Evolutionary conservation across 768 basidiomycete species (phyloP).

Genomic region (Naematelia encephala): DNA sequence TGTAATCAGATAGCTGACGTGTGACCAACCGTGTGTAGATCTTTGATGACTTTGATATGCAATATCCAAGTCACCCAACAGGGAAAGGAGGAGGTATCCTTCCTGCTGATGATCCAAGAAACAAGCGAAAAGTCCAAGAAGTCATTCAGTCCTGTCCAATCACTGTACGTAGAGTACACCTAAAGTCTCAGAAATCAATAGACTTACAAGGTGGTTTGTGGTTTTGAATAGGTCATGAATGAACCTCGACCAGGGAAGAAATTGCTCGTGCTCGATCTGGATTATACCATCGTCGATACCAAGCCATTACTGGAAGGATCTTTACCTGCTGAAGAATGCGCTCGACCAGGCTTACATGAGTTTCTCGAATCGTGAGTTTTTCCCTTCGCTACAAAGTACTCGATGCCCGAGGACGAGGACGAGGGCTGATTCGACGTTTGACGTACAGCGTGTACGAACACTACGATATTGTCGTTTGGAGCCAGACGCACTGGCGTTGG

Average conservation of each 20-base stretch:
- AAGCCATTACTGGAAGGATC: slow-evolving; percentile 78
- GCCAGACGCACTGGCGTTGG: slow-evolving; percentile 77
- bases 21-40: background rate
- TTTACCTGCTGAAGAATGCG: slow-evolving; percentile 74
- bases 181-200: too few species aligned
- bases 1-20: background rate
- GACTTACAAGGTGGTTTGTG: too few species aligned
- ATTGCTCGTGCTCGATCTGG: slow-evolving; percentile 79
- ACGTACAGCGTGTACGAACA: slow-evolving; percentile 60
- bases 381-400: too few species aligned
- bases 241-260: slow-evolving; percentile 73
- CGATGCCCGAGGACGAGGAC: too few species aligned
- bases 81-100: slow-evolving; percentile 52
- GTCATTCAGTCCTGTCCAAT: slow-evolving; percentile 58
- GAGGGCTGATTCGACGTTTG: background rate
- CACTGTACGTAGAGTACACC: slow-evolving; percentile 37
- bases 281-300: slow-evolving; percentile 83
- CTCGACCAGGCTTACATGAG: slow-evolving; percentile 75
- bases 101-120: slow-evolving; percentile 73
- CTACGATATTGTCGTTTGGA: slow-evolving; percentile 91
- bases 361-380: slow-evolving; percentile 62
- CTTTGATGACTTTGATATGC: slow-evolving; percentile 74
- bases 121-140: slow-evolving; percentile 75
- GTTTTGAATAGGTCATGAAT: slow-evolving; percentile 62
- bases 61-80: slow-evolving; percentile 55